Base-by-base conservation (phyloP, 2,329 filamentous ascomycete species). In the Trichoderma brevicompactum region DNA sequence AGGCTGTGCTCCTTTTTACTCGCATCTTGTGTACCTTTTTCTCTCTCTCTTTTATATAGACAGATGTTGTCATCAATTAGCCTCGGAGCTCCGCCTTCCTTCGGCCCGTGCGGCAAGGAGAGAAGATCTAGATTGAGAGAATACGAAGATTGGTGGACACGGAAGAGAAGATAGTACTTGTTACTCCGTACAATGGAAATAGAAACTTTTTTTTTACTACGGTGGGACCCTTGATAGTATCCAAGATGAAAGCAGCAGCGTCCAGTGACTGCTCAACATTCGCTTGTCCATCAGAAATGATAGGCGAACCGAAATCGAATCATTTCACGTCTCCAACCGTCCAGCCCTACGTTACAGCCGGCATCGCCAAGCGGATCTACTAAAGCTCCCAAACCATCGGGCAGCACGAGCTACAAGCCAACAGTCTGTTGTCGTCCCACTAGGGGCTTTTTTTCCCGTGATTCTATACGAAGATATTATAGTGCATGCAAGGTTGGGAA, bases 301-400 rank as follows among this genome's bases (percentile, higher is more conserved):
- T 28, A 32, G 43, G 44, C 56, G 56, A 60, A 32, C 56, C 34
- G 56, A 23, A 23, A 49, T 40, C 34, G 19, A 40, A 28, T 49
- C 44, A 40, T 49, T 28, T 40, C 32, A 41, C 8, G 36, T n/a
- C n/a, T n/a, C n/a, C n/a, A n/a, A n/a, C n/a, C n/a, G n/a, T 9
- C 23, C 38, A 56, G 46, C 23, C 34, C 23, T 61, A 41, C 58
- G 58, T 61, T 61, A 61, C 58, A 61, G 46, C 46, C 46, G 46
- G 17, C n/a, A 50, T 52, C 12, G 58, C 54, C 28, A 56, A 44
- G 54, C 40, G 34, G 23, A 44, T 44, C 40, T 23, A 19, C 40
- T 34, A 52, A 52, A 28, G 23, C 58, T 15, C 28, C 43, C 12
- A n/a, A 41, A 19, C 13, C 5, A n/a, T 52, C 46, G 23, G 15